Conservation (phyloP, 2,329 filamentous ascomycete genomes). For the Canariomyces notabilis region DNA sequence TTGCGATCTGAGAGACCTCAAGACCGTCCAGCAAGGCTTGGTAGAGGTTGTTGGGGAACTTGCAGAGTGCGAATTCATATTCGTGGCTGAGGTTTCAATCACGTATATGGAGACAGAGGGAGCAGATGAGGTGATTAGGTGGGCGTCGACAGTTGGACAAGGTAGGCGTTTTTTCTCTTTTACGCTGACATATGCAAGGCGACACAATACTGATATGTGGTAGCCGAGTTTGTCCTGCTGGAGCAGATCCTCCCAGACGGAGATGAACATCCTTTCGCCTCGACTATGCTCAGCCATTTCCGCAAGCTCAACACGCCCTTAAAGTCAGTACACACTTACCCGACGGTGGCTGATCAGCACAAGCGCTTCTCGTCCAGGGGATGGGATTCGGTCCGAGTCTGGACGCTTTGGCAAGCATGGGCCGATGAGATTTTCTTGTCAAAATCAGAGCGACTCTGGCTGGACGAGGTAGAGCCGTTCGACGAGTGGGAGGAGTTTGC, state of each 20-base stretch:
- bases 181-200: not conserved
- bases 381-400: slow-evolving; percentile 58
- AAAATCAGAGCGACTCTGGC: slow-evolving; percentile 49
- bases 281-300: slow-evolving; percentile 81
- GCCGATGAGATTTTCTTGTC: slow-evolving; percentile 61
- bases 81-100: slow-evolving; percentile 83
- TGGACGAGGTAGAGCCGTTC: slow-evolving; percentile 75
- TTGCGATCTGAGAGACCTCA: slow-evolving; percentile 70
- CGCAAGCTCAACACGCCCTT: slow-evolving; percentile 73
- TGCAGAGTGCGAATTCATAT: slow-evolving; percentile 60
- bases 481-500: slow-evolving; percentile 97
- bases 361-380: slow-evolving; percentile 63
- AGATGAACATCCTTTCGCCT: slow-evolving; percentile 72
- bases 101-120: slow-evolving; percentile 78
- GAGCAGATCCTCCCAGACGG: slow-evolving; percentile 84
- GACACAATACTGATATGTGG: not conserved
- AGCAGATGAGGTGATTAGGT: slow-evolving; percentile 69
- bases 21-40: slow-evolving; percentile 55
- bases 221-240: slow-evolving; percentile 76
- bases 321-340: slow-evolving; percentile 68
- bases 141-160: slow-evolving; percentile 67
- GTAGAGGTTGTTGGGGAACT: slow-evolving; percentile 51
- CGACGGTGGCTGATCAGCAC: slow-evolving; percentile 59
- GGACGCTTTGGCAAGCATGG: slow-evolving; percentile 82
- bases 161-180: slow-evolving; percentile 40